phyloP scores from a whole-genome alignment of 2,329 filamentous ascomycete species.

The Fusarium concolor region DNA sequence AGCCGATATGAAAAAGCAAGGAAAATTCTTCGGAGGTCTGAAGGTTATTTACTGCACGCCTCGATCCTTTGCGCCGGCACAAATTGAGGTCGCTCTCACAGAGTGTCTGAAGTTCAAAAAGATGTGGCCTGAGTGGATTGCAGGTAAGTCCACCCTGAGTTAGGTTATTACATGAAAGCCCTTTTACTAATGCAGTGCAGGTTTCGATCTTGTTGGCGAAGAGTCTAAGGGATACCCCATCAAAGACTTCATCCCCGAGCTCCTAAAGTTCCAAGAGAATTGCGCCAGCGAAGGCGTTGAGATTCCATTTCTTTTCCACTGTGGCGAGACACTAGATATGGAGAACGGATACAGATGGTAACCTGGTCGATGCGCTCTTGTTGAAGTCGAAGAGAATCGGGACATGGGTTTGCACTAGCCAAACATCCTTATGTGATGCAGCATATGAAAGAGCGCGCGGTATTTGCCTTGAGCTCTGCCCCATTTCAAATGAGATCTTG shows the following conservation, averaged over 20 bases:
- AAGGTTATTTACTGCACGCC: constrained; percentile 80
- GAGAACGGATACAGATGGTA: constrained; percentile 73
- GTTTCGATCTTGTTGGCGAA: constrained; percentile 78
- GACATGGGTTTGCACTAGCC: constrained; percentile 77
- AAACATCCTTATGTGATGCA: constrained; percentile 75
- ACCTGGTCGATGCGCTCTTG: constrained; percentile 75
- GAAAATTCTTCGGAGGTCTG: constrained; percentile 68
- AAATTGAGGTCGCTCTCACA: constrained; percentile 64
- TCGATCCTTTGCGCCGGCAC: constrained; percentile 63
- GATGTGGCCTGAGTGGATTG: constrained; percentile 68
- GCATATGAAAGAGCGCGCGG: constrained; percentile 70
- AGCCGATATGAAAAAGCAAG: constrained; percentile 41
- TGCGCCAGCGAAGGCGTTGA: constrained; percentile 62
- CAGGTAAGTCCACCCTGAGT: constrained; percentile 59
- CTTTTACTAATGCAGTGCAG: constrained; percentile 49
- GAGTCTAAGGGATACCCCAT: constrained; percentile 71
- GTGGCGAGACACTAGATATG: constrained; percentile 77
- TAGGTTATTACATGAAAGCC: neutral
- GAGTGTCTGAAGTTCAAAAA: constrained; percentile 72
- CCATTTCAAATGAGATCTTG: constrained; percentile 81
- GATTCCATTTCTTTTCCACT: constrained; percentile 81
- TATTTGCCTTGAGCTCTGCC: constrained; percentile 80
- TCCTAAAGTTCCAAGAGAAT: constrained; percentile 66
- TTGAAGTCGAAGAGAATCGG: constrained; percentile 76
- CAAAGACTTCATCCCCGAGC: constrained; percentile 64